phyloP scores from a whole-genome alignment of 1,139 yeast species.

The Suhomyces kunorum region DNA sequence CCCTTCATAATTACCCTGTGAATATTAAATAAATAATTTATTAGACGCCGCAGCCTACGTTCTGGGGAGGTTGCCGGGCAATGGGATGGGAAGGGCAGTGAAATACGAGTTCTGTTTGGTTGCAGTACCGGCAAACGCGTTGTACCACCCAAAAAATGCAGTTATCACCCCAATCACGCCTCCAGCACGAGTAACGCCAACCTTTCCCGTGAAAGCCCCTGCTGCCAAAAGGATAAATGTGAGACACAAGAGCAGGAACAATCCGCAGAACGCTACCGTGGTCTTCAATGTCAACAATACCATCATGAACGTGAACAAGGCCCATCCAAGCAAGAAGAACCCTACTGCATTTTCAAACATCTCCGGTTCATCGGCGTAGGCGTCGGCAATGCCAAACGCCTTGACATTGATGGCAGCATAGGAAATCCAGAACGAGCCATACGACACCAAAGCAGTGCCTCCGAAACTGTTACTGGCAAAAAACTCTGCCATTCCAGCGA shows the following conservation, averaged over 20 bases:
- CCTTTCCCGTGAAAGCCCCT: slow-evolving; percentile 53
- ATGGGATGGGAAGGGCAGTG: slow-evolving; percentile 33
- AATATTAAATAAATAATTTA: slow-evolving; percentile 1
- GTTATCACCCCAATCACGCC: slow-evolving; percentile 67
- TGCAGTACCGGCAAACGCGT: slow-evolving; percentile 46
- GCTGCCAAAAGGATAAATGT: slow-evolving; percentile 59
- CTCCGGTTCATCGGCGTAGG: slow-evolving; percentile 47
- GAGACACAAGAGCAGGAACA: slow-evolving; percentile 54
- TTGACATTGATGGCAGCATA: slow-evolving; percentile 60
- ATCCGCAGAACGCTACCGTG: slow-evolving; percentile 58
- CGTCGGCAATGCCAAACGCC: slow-evolving; percentile 54
- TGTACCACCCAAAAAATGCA: slow-evolving; percentile 62
- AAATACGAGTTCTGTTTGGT: slow-evolving; percentile 41
- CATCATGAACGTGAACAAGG: slow-evolving; percentile 59
- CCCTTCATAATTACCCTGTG: no score
- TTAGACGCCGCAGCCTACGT: neutral
- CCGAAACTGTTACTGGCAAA: slow-evolving; percentile 67
- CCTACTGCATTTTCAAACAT: slow-evolving; percentile 55
- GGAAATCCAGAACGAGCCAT: slow-evolving; percentile 76
- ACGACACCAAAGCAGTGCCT: slow-evolving; percentile 63
- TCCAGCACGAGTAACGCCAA: slow-evolving; percentile 59
- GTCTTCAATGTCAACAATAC: slow-evolving; percentile 62
- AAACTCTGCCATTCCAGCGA: slow-evolving; percentile 69
- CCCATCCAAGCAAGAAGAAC: slow-evolving; percentile 66
- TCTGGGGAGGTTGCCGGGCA: slow-evolving; percentile 19